Conservation (phyloP, 2,329 filamentous ascomycete species). For the Fusarium foetens region DNA sequence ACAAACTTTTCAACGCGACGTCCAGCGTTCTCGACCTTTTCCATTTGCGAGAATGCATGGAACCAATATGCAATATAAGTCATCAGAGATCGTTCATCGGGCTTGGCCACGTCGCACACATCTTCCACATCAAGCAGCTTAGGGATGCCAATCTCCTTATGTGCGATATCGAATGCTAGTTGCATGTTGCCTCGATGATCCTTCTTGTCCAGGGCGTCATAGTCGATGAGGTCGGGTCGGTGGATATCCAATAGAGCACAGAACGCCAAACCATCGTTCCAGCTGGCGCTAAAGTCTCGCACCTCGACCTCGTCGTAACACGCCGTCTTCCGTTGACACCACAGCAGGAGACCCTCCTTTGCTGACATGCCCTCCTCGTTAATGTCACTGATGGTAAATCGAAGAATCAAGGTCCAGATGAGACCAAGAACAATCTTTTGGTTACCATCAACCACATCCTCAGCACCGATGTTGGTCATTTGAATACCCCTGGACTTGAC, state of each 20-base stretch:
- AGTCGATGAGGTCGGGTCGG: slow-evolving; percentile 96
- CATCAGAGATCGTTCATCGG: slow-evolving; percentile 97
- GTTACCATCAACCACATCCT: slow-evolving; percentile 98
- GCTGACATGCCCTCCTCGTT: slow-evolving; percentile 98
- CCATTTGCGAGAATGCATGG: slow-evolving; percentile 99
- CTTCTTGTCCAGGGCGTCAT: slow-evolving; percentile 90
- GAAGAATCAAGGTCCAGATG: slow-evolving; percentile 97
- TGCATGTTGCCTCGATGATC: slow-evolving; percentile 99
- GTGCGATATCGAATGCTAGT: slow-evolving; percentile 94
- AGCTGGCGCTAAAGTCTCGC: slow-evolving; percentile 92
- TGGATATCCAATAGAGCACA: slow-evolving; percentile 97
- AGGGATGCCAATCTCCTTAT: slow-evolving; percentile 96
- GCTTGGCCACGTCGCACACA: slow-evolving; percentile 95
- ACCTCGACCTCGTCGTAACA: slow-evolving; percentile 98
- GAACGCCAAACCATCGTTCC: slow-evolving; percentile 97
- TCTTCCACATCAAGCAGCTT: slow-evolving; percentile 97
- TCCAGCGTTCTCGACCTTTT: slow-evolving; percentile 97
- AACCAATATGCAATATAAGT: slow-evolving; percentile 99
- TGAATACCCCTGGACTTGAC: slow-evolving; percentile 92
- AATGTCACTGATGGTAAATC: slow-evolving; percentile 99
- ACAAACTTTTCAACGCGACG: slow-evolving; percentile 98
- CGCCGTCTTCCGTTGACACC: slow-evolving; percentile 98
- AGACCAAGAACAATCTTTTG: slow-evolving; percentile 96
- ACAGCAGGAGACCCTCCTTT: slow-evolving; percentile 92
- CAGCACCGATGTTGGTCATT: slow-evolving; percentile 97